These are phyloP conservation scores for Spathaspora arborariae DNA, from an alignment of 805 yeast genomes.

Conservation along the genomic window DNA sequence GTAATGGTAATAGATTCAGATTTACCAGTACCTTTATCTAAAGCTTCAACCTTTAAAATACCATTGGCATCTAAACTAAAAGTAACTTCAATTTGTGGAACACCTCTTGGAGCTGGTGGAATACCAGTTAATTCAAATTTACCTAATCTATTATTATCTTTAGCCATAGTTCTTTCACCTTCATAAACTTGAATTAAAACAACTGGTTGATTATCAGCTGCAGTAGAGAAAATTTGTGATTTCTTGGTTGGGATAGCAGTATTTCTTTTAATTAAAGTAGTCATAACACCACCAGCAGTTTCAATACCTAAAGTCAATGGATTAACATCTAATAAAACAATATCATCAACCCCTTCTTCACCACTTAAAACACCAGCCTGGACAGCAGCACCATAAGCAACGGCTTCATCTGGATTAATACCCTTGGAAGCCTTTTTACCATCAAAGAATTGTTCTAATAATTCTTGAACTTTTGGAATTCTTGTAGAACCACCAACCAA, in stretches of 20 bases:
- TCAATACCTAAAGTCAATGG: slow-evolving; percentile 99
- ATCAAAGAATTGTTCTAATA: slow-evolving; percentile 51
- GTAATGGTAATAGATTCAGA: slow-evolving; percentile 98
- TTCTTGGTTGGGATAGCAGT: slow-evolving; percentile 98
- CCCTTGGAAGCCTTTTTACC: slow-evolving; percentile 48
- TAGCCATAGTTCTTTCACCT: slow-evolving; percentile 99
- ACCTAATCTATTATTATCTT: slow-evolving; percentile 96
- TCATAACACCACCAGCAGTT: slow-evolving; percentile 99
- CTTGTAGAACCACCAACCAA: slow-evolving; percentile 50
- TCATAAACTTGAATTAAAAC: slow-evolving; percentile 99
- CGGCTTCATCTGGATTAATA: slow-evolving; percentile 49
- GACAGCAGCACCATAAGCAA: slow-evolving; percentile 80
- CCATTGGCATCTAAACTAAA: slow-evolving; percentile 99
- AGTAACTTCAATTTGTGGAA: slow-evolving; percentile 98
- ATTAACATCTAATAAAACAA: slow-evolving; percentile 92
- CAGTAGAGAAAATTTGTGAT: slow-evolving; percentile 98
- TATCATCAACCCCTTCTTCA: slow-evolving; percentile 93
- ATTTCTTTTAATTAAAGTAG: slow-evolving; percentile 99
- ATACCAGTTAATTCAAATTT: slow-evolving; percentile 97
- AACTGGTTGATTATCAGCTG: slow-evolving; percentile 97
- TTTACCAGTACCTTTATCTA: slow-evolving; percentile 98
- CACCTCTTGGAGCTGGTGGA: slow-evolving; percentile 99
- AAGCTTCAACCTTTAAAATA: slow-evolving; percentile 98
- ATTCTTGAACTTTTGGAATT: slow-evolving; percentile 48
- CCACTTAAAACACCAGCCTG: slow-evolving; percentile 99